A percentile compares a stretch with the other conserved stretches of the same genome.
Evolutionary conservation across 75 land plant genomes (phyloP).

Genomic region (Cupressus sempervirens): DNA sequence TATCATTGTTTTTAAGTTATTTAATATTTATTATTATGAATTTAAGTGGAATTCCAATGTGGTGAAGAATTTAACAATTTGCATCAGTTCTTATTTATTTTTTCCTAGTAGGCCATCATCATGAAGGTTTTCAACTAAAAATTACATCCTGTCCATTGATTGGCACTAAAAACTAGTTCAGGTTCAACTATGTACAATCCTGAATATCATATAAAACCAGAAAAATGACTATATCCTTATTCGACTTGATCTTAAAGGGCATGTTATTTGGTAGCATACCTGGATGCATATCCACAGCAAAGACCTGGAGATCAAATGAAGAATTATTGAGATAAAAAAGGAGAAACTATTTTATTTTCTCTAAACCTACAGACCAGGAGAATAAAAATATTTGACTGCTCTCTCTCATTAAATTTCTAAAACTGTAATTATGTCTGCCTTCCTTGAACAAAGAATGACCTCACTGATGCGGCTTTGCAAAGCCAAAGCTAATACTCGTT

Average conservation of each 20-base stretch:
- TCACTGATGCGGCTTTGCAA: constrained; percentile 89
- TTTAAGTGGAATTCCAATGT: background rate
- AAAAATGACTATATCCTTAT: background rate
- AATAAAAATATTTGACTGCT: background rate
- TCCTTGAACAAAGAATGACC: constrained; percentile 35
- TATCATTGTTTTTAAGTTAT: background rate
- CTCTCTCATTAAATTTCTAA: background rate
- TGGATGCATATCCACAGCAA: constrained; percentile 92
- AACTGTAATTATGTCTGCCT: background rate
- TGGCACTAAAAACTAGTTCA: background rate
- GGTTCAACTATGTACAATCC: background rate
- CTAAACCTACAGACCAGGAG: background rate
- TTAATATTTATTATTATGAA: background rate
- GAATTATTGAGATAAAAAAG: background rate
- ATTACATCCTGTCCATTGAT: background rate
- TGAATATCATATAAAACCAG: background rate
- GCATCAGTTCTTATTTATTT: background rate
- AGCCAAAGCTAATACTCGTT: constrained; percentile 65
- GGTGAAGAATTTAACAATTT: constrained; percentile 5
- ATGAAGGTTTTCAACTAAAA: background rate
- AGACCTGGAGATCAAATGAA: constrained; percentile 47
- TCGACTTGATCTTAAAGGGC: background rate
- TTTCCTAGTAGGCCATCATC: background rate
- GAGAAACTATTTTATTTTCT: background rate
- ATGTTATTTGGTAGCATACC: constrained; percentile 36